Evolutionary conservation across 2,329 filamentous ascomycete genomes (phyloP), one percentile per base, ranked within the genome.

Genomic region (Calonectria pseudoturangicola): DNA sequence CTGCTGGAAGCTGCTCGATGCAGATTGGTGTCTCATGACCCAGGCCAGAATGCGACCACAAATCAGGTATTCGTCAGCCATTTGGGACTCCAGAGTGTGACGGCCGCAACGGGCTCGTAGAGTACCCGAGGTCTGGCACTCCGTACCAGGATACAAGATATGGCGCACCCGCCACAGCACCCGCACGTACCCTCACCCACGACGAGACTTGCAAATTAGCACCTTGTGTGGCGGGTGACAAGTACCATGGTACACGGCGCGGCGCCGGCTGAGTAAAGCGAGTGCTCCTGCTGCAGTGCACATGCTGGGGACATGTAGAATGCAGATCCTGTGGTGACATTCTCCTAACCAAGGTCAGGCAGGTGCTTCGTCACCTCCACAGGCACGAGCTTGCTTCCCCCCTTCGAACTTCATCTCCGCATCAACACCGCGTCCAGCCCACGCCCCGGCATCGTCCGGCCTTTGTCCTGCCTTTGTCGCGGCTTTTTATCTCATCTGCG

Each of bases 341-440:
- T 64, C 33, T 39, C 62, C 62, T 60, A 64, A 70, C 68, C 63
- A 65, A 70, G 50, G 64, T 56, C 64, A 64, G 64, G 63, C 18
- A 66, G 47, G 41, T 64, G 58, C 43, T 54, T 72, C 30, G 66
- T 70, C 66, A 70, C 62, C 66, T 69, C 66, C 51, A 21, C 70
- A 56, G 60, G 60, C 51, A 21, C 70, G 45, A 71, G 69, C 63
- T 63, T 65, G 43, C 39, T 54, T 43, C 70, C 25, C 47, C 43
- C 62, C 66, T 64, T 16, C 39, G 70, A 75, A 74, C 69, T 70
- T 79, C 65, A 43, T 68, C 66, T 73, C 74, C 76, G 69, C 77
- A 79, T 77, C 77, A 79, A 76, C 77, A 73, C 70, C 67, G 50
- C 60, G 25, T 28, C 56, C 71, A 67, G 47, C 54, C 18, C 68